Base-by-base conservation (phyloP, 2,329 filamentous ascomycete species). In the Podosphaera leucotricha region DNA sequence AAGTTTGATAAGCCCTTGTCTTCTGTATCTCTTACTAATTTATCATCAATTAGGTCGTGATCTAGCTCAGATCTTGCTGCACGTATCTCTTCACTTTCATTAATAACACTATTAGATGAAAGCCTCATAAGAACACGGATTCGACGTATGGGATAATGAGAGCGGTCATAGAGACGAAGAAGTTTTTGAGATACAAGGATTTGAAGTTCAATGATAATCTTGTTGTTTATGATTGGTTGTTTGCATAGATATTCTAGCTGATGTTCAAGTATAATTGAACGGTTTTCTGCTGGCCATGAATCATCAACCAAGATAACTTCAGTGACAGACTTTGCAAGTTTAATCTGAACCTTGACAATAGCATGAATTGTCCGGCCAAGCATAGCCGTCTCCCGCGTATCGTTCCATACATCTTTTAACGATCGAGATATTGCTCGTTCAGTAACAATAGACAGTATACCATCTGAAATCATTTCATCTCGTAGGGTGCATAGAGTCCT, bases 401-500 rank as follows among this genome's bases (percentile, higher is more conserved):
- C 56, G n/a, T 60, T 58, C 70, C 77, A 80, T 1, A 71, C 66
- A 3, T 62, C 54, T 1, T 57, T 55, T 0, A 77, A 62, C 0
- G 77, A 64, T 40, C 64, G 61, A 1, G 58, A 66, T 1, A 64
- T 57, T 5, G 78, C 62, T 2, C 60, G 58, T 4, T 61, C 52
- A 0, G 68, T 67, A n/a, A 81, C 65, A 1, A 60, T 56, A n/a
- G 63, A 57, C 21, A 81, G 59, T 1, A 68, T 63, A 2, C 72
- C 73, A 35, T 71, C 66, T 21, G 71, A 67, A 4, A 80, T 64
- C 52, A 79, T 65, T 44, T 67, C 68, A 15, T 70, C 66, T 45
- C 77, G 69, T n/a, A 82, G 70, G 15, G 70, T 66, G 42, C 67
- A 62, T 6, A 80, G 64, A 1, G 72, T 68, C 26, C 67, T 64